Evolutionary conservation across 805 yeast genomes (phyloP), one percentile per base, ranked within the genome.

Genomic region (Yamadazyma laniorum): DNA sequence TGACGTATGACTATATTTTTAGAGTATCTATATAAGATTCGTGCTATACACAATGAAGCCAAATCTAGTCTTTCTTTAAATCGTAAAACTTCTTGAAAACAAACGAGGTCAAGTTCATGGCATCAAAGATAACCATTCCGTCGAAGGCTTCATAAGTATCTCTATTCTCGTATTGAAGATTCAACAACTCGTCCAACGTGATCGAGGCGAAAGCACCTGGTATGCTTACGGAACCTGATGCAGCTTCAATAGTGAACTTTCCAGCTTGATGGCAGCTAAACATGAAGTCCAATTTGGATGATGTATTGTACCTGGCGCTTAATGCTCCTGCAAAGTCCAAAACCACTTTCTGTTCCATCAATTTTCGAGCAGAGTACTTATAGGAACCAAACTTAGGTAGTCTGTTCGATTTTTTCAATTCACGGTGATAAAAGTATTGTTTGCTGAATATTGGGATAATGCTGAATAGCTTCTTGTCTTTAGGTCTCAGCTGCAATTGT

Each of bases 51-150:
- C n/a, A n/a, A n/a, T n/a, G n/a, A n/a, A n/a, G n/a, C n/a, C 23
- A 7, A 21, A 21, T n/a, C 25, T 33, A 47, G 4, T 63, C 65
- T 40, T 53, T 57, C 39, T 61, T 59, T 23, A 72, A 62, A 49
- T 82, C 84, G 52, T 84, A 85, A 56, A 89, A 89, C 59, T 84
- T 83, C 47, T 73, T 73, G 59, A 88, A 82, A 16, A 90, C 76
- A 44, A 90, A 77, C 12, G 78, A 76, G 15, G 85, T 70, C 49
- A 88, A 63, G 37, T 79, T 70, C 42, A 82, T 75, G 3, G 95
- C 80, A 55, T 83, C 80, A 47, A 90, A 78, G 16, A 68, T 67
- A 5, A 79, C 89, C 72, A 75, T 75, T 0, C 81, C 84, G 40
- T 80, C 81, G 54, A 88, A 84, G 45, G 85, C 48, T 3, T 70